Evolutionary conservation across 805 yeast species (phyloP).

Genomic region (Lipomyces chichibuensis): DNA sequence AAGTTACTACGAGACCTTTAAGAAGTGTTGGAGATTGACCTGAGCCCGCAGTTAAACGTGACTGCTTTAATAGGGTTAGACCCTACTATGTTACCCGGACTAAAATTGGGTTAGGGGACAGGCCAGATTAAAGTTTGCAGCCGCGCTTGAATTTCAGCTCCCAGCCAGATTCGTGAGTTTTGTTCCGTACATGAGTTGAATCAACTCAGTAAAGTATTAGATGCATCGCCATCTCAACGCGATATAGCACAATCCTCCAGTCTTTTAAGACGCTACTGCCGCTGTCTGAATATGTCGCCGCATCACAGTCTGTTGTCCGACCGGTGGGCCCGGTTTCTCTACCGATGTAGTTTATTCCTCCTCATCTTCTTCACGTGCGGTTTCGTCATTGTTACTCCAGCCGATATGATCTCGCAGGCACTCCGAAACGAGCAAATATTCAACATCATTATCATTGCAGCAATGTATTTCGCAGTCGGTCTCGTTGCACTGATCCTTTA

Average conservation of each 20-base stretch:
- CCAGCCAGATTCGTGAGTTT: background rate
- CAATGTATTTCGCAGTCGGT: slow-evolving; percentile 66
- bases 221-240: background rate
- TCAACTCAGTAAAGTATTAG: background rate
- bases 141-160: background rate
- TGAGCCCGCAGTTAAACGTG: background rate
- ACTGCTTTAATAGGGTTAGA: background rate
- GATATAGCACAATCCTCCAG: background rate
- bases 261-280: background rate
- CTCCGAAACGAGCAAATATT: slow-evolving; percentile 67
- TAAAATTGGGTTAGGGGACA: background rate
- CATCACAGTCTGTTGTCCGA: slow-evolving; percentile 6
- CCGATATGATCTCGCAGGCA: slow-evolving; percentile 72
- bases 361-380: slow-evolving; percentile 49
- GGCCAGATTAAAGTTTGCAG: background rate
- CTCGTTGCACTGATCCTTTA: slow-evolving; percentile 56
- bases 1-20: background rate
- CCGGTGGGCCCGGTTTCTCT: slow-evolving; percentile 33
- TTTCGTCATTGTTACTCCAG: slow-evolving; percentile 70
- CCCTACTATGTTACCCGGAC: background rate
- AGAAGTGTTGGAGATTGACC: no score
- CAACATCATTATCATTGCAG: slow-evolving; percentile 78
- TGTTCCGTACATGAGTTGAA: background rate
- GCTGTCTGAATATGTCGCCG: background rate
- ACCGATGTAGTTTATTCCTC: slow-evolving; percentile 41